Evolutionary conservation across 208 protist genomes (phyloP).

Genomic region (Entamoeba histolytica): DNA sequence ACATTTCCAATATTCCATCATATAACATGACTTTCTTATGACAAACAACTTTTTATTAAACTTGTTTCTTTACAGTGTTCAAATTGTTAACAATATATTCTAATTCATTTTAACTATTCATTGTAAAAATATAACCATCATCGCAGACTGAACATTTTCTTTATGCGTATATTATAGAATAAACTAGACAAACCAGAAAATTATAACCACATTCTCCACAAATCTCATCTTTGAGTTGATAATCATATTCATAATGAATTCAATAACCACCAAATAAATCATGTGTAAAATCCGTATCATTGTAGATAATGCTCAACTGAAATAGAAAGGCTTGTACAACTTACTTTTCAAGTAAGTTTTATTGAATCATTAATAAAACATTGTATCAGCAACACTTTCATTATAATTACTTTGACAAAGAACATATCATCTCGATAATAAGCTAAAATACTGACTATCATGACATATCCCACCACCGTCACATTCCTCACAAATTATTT

Average conservation of each 20-base stretch:
- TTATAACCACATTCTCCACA: neutral
- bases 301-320: neutral
- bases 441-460: neutral
- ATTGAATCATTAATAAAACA: neutral
- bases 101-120: too few relatives aligned
- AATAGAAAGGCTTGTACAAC: neutral
- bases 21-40: neutral
- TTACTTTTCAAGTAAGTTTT: neutral
- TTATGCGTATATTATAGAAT: neutral
- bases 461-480: neutral
- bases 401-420: too few relatives aligned
- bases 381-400: too few relatives aligned
- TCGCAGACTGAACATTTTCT: neutral
- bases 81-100: neutral
- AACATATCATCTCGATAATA: neutral
- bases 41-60: neutral
- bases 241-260: neutral
- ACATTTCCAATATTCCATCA: neutral
- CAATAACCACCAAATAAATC: neutral
- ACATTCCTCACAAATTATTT: neutral
- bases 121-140: neutral
- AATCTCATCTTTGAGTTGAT: neutral
- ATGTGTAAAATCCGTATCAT: neutral
- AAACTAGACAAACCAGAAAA: neutral
- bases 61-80: neutral